Percentiles rank a stretch among this genome's conserved stretches.
Conservation (phyloP, 2,329 filamentous ascomycete species). For the Pyrenochaeta sp. region DNA sequence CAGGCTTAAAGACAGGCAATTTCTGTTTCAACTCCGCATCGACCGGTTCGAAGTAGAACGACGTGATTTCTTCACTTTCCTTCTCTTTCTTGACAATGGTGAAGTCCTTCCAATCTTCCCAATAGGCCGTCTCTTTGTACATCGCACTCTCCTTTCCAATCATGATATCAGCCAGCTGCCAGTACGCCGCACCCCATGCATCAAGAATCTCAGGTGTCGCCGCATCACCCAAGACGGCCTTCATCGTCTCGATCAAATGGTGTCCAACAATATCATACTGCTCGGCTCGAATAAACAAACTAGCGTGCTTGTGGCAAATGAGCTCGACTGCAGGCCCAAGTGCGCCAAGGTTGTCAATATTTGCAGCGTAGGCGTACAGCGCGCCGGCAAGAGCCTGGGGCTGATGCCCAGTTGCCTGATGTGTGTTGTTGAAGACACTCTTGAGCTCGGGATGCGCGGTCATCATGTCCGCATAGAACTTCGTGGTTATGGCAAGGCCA, state of each 20-base stretch:
- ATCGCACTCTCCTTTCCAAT: conserved; percentile 71
- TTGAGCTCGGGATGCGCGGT: conserved; percentile 71
- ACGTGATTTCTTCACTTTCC: conserved; percentile 74
- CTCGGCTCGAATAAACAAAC: conserved; percentile 71
- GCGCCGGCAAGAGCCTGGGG: conserved; percentile 73
- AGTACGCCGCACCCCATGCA: conserved; percentile 77
- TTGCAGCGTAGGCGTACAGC: conserved; percentile 74
- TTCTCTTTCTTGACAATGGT: conserved; percentile 69
- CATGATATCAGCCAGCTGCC: conserved; percentile 76
- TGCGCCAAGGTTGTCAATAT: conserved; percentile 73
- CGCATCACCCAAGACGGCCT: conserved; percentile 70
- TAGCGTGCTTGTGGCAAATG: conserved; percentile 80
- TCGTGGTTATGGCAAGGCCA: conserved; percentile 72
- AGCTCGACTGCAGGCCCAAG: conserved; percentile 68
- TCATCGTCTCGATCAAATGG: conserved; percentile 73
- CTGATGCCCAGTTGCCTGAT: conserved; percentile 74
- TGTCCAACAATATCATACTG: conserved; percentile 76
- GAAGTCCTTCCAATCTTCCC: conserved; percentile 75
- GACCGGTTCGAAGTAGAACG: conserved; percentile 73
- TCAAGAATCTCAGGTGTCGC: conserved; percentile 71
- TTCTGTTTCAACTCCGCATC: conserved; percentile 66
- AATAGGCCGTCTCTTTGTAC: conserved; percentile 68
- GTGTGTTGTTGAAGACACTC: conserved; percentile 75
- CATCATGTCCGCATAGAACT: conserved; percentile 77
- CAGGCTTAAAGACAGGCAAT: conserved; percentile 72